A percentile compares a stretch with the other conserved stretches of the same genome.
Conservation (phyloP, 1,139 yeast species). For the Blastobotrys serpentis region DNA sequence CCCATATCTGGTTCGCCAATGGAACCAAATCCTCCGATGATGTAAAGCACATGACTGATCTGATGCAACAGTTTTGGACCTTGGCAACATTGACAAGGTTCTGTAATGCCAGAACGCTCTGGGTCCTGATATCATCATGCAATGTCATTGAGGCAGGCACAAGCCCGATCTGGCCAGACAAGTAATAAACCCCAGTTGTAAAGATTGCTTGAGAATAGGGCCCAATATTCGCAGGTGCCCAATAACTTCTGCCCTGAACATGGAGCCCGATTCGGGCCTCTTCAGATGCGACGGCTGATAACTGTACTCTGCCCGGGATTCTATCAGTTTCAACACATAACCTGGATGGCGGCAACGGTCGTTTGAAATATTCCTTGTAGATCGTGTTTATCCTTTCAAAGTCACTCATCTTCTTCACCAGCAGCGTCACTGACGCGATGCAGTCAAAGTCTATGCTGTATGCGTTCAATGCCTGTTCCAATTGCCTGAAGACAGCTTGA, state of each 20-base stretch:
- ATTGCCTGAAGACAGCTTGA: constrained; percentile 18
- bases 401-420: constrained; percentile 61
- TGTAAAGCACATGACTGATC: background rate
- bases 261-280: constrained; percentile 59
- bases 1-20: background rate
- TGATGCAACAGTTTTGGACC: constrained; percentile 39
- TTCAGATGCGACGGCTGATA: constrained; percentile 53
- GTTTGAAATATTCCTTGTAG: constrained; percentile 49
- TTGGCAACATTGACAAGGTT: constrained; percentile 49
- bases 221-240: constrained; percentile 99
- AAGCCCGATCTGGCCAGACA: constrained; percentile 94
- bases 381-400: constrained; percentile 61
- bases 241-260: constrained; percentile 85
- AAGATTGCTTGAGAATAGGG: constrained; percentile 88
- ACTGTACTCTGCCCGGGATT: constrained; percentile 48
- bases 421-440: constrained; percentile 36
- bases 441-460: constrained; percentile 17
- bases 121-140: constrained; percentile 26
- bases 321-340: constrained; percentile 66
- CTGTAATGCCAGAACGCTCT: constrained; percentile 62
- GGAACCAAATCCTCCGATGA: background rate
- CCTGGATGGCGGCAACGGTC: constrained; percentile 80
- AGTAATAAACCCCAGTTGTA: constrained; percentile 51
- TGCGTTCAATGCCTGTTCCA: constrained; percentile 13
- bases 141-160: constrained; percentile 65